Conservation (phyloP, 1,284 basidiomycete species). For the Sanguinoderma infundibulare region DNA sequence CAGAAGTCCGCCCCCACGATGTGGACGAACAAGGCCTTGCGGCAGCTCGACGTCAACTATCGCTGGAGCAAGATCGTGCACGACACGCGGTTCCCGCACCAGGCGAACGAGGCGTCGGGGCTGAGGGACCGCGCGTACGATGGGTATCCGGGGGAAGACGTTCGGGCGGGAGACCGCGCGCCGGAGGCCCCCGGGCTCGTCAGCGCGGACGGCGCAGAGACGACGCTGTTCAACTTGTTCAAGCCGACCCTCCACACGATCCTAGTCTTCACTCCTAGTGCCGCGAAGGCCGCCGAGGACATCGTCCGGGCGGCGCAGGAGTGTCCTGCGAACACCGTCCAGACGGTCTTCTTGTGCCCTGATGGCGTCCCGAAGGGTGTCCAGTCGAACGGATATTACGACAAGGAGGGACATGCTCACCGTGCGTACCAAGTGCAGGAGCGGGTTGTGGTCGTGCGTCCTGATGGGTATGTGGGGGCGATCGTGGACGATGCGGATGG, state of each 20-base stretch:
- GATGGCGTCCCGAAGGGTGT: slow-evolving; percentile 3
- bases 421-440: slow-evolving; percentile 21
- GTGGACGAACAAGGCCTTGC: slow-evolving; percentile 26
- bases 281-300: background rate
- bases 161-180: slow-evolving; percentile 50
- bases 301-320: background rate
- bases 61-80: slow-evolving; percentile 49
- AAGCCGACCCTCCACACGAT: slow-evolving; percentile 31
- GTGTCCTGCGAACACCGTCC: slow-evolving; percentile 9
- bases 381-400: slow-evolving; percentile 10
- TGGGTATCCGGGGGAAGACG: slow-evolving; percentile 21
- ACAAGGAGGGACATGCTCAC: slow-evolving; percentile 26
- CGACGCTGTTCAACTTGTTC: slow-evolving; percentile 32
- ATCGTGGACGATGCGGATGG: slow-evolving; percentile 21
- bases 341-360: slow-evolving; percentile 16
- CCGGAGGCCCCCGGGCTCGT: slow-evolving; percentile 45
- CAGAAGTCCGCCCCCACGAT: background rate
- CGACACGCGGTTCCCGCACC: slow-evolving; percentile 38
- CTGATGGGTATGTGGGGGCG: slow-evolving; percentile 33
- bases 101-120: slow-evolving; percentile 11
- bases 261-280: slow-evolving; percentile 28
- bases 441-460: slow-evolving; percentile 24
- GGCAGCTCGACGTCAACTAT: slow-evolving; percentile 51
- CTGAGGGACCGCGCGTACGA: slow-evolving; percentile 13
- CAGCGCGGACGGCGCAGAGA: slow-evolving; percentile 14